Conservation (phyloP, 2,329 filamentous ascomycete genomes). For the Sporothrix brasiliensis region DNA sequence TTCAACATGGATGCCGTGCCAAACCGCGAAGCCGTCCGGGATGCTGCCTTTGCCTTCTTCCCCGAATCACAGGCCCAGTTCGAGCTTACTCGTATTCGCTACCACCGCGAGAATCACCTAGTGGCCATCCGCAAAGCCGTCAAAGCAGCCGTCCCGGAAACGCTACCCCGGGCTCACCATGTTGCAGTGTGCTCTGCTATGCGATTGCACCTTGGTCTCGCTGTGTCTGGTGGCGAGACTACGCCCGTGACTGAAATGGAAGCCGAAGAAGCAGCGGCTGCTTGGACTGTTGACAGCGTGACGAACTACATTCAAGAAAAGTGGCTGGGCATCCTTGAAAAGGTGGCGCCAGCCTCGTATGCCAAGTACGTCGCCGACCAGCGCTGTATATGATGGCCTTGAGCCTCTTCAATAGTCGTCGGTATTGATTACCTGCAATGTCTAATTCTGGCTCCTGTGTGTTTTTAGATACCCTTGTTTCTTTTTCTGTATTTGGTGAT, state of each 20-base stretch:
- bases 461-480: conserved; percentile 1
- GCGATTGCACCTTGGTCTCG: conserved; percentile 41
- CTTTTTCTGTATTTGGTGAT: not conserved
- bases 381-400: not conserved
- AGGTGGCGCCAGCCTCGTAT: conserved; percentile 25
- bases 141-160: conserved; percentile 39
- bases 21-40: conserved; percentile 52
- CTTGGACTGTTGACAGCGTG: conserved; percentile 50
- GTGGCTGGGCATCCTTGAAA: conserved; percentile 44
- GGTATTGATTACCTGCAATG: not conserved
- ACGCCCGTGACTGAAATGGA: not conserved
- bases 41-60: conserved; percentile 59
- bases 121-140: conserved; percentile 47
- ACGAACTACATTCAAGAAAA: conserved; percentile 47
- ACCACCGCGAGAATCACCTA: conserved; percentile 47
- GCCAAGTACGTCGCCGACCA: not conserved
- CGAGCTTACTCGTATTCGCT: conserved; percentile 47
- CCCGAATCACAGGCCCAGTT: conserved; percentile 50
- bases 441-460: not conserved
- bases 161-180: conserved; percentile 41
- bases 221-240: not conserved
- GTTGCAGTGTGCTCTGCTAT: conserved; percentile 48
- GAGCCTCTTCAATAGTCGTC: not conserved
- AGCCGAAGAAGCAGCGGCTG: conserved; percentile 37
- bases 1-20: conserved; percentile 17